Percentiles rank a stretch among this genome's conserved stretches.
These are phyloP conservation scores for Heritiera fomes DNA, from an alignment of 345 rosid genomes.

Conservation along the genomic window DNA sequence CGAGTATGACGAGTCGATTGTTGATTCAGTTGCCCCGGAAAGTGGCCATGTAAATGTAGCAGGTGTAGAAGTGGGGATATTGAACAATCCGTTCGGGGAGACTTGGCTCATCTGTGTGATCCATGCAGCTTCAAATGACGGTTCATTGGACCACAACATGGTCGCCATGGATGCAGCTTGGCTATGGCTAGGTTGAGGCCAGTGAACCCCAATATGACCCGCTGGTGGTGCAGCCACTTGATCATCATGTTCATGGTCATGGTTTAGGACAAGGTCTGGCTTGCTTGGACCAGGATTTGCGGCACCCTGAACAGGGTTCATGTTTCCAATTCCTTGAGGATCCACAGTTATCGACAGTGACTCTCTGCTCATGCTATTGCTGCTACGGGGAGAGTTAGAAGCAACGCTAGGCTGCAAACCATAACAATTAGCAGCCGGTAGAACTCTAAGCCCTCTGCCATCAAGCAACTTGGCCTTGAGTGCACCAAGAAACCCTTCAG, in stretches of 20 bases:
- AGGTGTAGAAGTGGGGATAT: background rate
- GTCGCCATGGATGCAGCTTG: constrained; percentile 13
- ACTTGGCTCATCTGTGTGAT: constrained; percentile 29
- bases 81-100: constrained; percentile 21
- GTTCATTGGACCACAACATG: constrained; percentile 33
- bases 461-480: constrained; percentile 52
- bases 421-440: constrained; percentile 8
- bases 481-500: constrained; percentile 53
- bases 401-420: background rate
- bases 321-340: constrained; percentile 18
- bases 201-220: constrained; percentile 24
- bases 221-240: background rate
- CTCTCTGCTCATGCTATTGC: background rate
- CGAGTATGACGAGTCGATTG: constrained; percentile 18
- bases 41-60: constrained; percentile 31
- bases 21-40: constrained; percentile 13
- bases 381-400: constrained; percentile 11
- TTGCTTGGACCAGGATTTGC: constrained; percentile 3
- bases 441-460: constrained; percentile 34
- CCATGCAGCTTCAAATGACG: constrained; percentile 33
- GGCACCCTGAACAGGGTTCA: constrained; percentile 5
- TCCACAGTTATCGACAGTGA: background rate
- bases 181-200: constrained; percentile 26
- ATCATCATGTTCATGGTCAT: constrained; percentile 23
- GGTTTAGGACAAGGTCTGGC: constrained; percentile 15